Percentiles rank a stretch among this genome's conserved stretches.
Conservation (phyloP, 352 stramenopile genomes). For the Thalassiosira oceanica region DNA sequence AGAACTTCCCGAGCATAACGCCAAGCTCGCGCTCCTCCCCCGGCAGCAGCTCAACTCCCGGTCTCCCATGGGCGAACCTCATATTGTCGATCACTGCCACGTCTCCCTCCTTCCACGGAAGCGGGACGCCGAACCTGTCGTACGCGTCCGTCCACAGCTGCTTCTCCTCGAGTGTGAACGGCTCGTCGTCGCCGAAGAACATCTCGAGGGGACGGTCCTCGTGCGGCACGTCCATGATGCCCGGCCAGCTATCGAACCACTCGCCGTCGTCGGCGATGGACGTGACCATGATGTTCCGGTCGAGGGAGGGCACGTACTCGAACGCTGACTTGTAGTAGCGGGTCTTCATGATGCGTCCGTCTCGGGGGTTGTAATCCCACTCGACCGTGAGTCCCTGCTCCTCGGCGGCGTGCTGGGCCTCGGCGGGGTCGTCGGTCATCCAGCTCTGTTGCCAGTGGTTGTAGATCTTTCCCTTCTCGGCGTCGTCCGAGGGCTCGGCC, state of each 20-base stretch:
- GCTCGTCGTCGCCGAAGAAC: constrained; percentile 18
- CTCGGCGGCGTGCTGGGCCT: constrained; percentile 9
- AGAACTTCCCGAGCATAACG: constrained; percentile 3
- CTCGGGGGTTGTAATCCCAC: constrained; percentile 1
- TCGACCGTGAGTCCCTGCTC: constrained; percentile 10
- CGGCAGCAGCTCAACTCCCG: neutral
- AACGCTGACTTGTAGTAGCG: constrained; percentile 25
- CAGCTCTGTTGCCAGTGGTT: constrained; percentile 27
- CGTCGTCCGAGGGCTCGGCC: neutral
- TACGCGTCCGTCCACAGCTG: constrained; percentile 19
- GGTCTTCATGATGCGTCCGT: constrained; percentile 9
- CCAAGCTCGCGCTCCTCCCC: constrained; percentile 6
- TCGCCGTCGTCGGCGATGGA: constrained; percentile 18
- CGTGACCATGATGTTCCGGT: constrained; percentile 24
- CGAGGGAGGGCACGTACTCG: constrained; percentile 14
- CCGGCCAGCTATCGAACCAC: constrained; percentile 19
- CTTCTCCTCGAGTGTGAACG: constrained; percentile 19
- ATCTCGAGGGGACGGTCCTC: constrained; percentile 20
- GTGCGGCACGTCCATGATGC: constrained; percentile 14
- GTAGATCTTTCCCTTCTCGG: constrained; percentile 3
- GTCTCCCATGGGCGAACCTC: neutral
- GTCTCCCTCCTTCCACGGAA: constrained; percentile 3
- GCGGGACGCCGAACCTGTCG: constrained; percentile 9
- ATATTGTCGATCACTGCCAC: constrained; percentile 7
- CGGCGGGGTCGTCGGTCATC: constrained; percentile 24